These are phyloP conservation scores for Microcera coccophila DNA, from an alignment of 2,329 filamentous ascomycete genomes.

Conservation along the genomic window DNA sequence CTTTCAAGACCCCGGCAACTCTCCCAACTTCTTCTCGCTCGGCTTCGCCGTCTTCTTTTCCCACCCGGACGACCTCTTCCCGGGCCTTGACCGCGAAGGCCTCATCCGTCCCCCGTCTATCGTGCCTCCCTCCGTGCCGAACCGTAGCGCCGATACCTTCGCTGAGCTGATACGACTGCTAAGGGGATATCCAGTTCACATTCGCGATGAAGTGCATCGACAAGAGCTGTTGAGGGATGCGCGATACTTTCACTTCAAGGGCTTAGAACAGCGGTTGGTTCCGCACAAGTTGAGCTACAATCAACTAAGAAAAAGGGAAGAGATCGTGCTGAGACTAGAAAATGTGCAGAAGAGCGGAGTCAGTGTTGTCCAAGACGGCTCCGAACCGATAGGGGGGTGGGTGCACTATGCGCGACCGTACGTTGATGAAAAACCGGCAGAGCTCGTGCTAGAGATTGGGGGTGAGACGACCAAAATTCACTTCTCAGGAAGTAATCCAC, in stretches of 20 bases:
- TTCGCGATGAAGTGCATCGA: slow-evolving; percentile 73
- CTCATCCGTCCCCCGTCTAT: slow-evolving; percentile 86
- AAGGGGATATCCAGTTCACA: slow-evolving; percentile 76
- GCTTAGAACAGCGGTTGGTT: slow-evolving; percentile 82
- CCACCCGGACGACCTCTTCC: slow-evolving; percentile 74
- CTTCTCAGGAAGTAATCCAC: slow-evolving; percentile 35
- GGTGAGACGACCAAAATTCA: slow-evolving; percentile 60
- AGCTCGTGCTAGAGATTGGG: slow-evolving; percentile 78
- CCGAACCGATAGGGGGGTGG: slow-evolving; percentile 42
- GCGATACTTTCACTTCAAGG: slow-evolving; percentile 89
- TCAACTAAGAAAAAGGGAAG: slow-evolving; percentile 59
- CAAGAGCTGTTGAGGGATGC: slow-evolving; percentile 77
- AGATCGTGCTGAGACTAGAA: slow-evolving; percentile 76
- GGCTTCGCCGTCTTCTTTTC: slow-evolving; percentile 88
- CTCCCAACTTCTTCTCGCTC: slow-evolving; percentile 93
- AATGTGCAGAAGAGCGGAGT: slow-evolving; percentile 88
- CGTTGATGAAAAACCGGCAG: slow-evolving; percentile 68
- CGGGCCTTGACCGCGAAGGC: slow-evolving; percentile 72
- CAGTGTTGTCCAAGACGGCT: slow-evolving; percentile 50
- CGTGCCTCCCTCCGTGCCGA: slow-evolving; percentile 73
- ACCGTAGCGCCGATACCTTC: slow-evolving; percentile 79
- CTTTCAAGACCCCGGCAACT: slow-evolving; percentile 80
- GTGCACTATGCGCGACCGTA: slow-evolving; percentile 82
- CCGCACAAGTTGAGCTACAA: slow-evolving; percentile 75
- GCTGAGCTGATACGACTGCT: slow-evolving; percentile 76